phyloP scores from a whole-genome alignment of 495 filamentous ascomycete genomes.

The Penicillium parvum region DNA sequence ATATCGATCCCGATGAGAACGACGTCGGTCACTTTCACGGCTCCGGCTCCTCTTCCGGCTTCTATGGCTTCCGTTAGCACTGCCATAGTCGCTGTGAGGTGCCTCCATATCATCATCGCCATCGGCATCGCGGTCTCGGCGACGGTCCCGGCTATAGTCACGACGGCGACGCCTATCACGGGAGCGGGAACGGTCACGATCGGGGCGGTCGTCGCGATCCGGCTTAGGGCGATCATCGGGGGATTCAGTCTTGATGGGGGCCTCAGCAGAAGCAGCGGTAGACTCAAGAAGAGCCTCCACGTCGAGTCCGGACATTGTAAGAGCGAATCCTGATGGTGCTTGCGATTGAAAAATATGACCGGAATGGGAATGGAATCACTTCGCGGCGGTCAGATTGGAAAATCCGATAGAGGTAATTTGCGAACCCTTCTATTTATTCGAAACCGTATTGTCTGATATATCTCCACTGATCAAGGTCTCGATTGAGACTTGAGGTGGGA shows the following conservation, averaged over 20 bases:
- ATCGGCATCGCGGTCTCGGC: slow-evolving; percentile 56
- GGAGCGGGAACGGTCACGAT: slow-evolving; percentile 51
- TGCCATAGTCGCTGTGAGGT: slow-evolving; percentile 73
- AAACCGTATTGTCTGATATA: neutral
- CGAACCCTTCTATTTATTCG: slow-evolving; percentile 36
- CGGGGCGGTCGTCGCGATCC: slow-evolving; percentile 52
- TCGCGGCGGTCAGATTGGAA: slow-evolving; percentile 43
- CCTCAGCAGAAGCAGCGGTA: slow-evolving; percentile 62
- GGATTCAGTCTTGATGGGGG: slow-evolving; percentile 46
- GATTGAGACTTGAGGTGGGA: neutral
- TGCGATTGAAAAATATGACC: slow-evolving; percentile 21
- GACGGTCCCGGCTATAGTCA: slow-evolving; percentile 64
- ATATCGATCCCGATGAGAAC: slow-evolving; percentile 74
- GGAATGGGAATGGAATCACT: slow-evolving; percentile 42
- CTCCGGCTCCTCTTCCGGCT: slow-evolving; percentile 80
- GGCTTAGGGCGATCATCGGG: slow-evolving; percentile 52
- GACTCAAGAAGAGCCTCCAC: slow-evolving; percentile 93
- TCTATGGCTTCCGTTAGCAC: slow-evolving; percentile 75
- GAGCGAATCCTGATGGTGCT: slow-evolving; percentile 5
- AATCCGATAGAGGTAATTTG: slow-evolving; percentile 23
- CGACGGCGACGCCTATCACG: slow-evolving; percentile 56
- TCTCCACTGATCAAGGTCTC: neutral
- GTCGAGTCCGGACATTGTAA: slow-evolving; percentile 80
- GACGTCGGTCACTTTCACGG: slow-evolving; percentile 72
- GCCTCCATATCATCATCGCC: slow-evolving; percentile 66